These are phyloP conservation scores for Colletotrichum ledebouriae DNA, from an alignment of 2,329 filamentous ascomycete species.

Conservation along the genomic window DNA sequence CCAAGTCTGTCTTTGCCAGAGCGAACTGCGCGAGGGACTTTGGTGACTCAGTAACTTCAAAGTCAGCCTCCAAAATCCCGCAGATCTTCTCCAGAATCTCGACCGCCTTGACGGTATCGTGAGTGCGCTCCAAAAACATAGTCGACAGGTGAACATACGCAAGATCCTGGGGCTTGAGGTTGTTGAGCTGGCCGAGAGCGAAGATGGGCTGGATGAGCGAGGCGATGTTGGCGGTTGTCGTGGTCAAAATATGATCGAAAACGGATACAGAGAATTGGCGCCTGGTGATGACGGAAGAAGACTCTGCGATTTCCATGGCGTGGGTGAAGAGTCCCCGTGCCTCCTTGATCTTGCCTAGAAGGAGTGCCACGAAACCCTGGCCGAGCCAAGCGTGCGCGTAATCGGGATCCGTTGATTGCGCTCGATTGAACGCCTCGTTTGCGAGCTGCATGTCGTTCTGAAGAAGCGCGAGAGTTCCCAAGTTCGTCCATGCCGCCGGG, in stretches of 20 bases:
- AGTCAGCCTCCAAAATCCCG: conserved; percentile 80
- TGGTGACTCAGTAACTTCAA: conserved; percentile 84
- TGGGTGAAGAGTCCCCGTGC: conserved; percentile 90
- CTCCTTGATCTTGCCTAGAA: conserved; percentile 81
- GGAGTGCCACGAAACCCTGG: conserved; percentile 86
- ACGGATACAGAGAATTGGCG: conserved; percentile 83
- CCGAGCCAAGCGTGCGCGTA: conserved; percentile 95
- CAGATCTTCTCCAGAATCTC: conserved; percentile 76
- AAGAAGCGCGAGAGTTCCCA: conserved; percentile 87
- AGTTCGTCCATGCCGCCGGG: conserved; percentile 88
- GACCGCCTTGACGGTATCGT: conserved; percentile 75
- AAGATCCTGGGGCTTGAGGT: conserved; percentile 78
- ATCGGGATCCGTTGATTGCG: conserved; percentile 94
- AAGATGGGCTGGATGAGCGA: conserved; percentile 89
- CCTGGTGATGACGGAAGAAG: conserved; percentile 79
- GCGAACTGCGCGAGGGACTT: conserved; percentile 82
- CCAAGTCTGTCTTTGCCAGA: conserved; percentile 87
- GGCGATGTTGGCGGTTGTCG: conserved; percentile 65
- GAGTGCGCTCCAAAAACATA: conserved; percentile 84
- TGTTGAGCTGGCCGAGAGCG: conserved; percentile 84
- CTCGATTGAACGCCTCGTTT: conserved; percentile 88
- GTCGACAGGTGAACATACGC: conserved; percentile 82
- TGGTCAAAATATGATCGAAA: conserved; percentile 83
- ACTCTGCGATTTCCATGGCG: conserved; percentile 91
- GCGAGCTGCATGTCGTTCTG: conserved; percentile 89